These are phyloP conservation scores for Wolfiporia cocos DNA, from an alignment of 1,284 basidiomycete species.

Conservation along the genomic window DNA sequence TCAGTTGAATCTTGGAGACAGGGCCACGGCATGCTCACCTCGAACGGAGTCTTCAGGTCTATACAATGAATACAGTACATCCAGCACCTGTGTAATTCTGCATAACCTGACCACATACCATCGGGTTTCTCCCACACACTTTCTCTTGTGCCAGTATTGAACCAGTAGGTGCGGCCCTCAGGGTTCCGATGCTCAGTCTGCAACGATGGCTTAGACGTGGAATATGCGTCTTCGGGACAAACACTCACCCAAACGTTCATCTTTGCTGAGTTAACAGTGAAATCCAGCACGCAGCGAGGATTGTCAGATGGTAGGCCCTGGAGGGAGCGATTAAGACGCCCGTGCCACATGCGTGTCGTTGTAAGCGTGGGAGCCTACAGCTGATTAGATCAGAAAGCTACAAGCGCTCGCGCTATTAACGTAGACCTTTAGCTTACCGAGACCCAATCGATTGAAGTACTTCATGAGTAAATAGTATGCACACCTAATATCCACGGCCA, in stretches of 20 bases:
- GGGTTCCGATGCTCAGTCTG: constrained; percentile 79
- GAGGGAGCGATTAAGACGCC: too few species aligned
- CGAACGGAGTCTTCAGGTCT: constrained; percentile 83
- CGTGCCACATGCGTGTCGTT: too few species aligned
- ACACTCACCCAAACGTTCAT: background rate
- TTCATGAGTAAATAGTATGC: too few species aligned
- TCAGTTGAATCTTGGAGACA: background rate
- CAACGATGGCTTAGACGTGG: background rate
- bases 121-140: constrained; percentile 89
- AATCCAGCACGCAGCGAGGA: too few species aligned
- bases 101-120: constrained; percentile 35
- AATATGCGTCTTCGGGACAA: background rate
- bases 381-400: too few species aligned
- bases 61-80: background rate
- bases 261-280: too few species aligned
- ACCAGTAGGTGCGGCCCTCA: constrained; percentile 85
- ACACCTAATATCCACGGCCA: constrained; percentile 62
- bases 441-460: too few species aligned
- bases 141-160: constrained; percentile 69
- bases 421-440: too few species aligned
- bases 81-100: background rate
- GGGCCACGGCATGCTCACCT: constrained; percentile 39
- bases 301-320: too few species aligned
- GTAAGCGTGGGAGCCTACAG: too few species aligned
- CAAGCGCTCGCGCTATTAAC: too few species aligned